Evolutionary conservation across 306 rosid genomes (phyloP).

Genomic region (Biancaea sappan): DNA sequence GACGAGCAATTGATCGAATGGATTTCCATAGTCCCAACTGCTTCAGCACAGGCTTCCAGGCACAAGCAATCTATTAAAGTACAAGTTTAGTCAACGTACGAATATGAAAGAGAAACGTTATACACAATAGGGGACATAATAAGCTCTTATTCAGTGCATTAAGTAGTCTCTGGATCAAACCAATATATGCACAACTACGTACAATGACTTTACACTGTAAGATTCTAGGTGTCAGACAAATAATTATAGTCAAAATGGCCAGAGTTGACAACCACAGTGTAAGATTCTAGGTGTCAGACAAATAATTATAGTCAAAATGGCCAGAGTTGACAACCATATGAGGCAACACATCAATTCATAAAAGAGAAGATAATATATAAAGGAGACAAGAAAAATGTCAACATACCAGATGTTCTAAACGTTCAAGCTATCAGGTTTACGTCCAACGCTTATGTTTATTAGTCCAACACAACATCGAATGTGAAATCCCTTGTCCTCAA

Average conservation of each 20-base stretch:
- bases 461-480: background rate
- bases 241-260: background rate
- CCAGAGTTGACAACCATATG: background rate
- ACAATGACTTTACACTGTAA: background rate
- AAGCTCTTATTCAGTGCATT: slow-evolving; percentile 23
- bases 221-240: background rate
- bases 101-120: slow-evolving; percentile 1
- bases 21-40: slow-evolving; percentile 82
- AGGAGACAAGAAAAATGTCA: background rate
- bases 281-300: background rate
- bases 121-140: background rate
- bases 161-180: background rate
- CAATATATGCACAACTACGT: background rate
- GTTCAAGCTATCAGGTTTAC: background rate
- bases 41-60: slow-evolving; percentile 90
- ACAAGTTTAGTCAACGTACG: slow-evolving; percentile 18
- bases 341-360: background rate
- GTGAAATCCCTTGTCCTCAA: background rate
- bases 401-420: background rate
- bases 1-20: slow-evolving; percentile 75
- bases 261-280: background rate
- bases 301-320: background rate
- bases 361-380: background rate
- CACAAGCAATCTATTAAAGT: slow-evolving; percentile 74
- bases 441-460: too few species aligned